These are phyloP conservation scores for Lizonia empirigonia DNA, from an alignment of 2,329 filamentous ascomycete genomes.

Conservation along the genomic window DNA sequence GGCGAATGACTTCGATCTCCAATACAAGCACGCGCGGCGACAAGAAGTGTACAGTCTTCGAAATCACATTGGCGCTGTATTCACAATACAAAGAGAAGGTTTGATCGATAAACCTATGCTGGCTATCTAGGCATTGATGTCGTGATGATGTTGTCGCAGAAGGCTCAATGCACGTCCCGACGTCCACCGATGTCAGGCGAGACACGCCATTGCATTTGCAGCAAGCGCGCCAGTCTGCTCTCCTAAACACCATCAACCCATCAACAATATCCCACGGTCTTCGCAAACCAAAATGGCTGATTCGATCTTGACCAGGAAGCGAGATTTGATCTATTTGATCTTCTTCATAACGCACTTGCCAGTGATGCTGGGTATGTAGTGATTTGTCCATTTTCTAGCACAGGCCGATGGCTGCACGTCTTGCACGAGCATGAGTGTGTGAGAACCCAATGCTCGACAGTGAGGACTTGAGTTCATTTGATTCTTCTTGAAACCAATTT, in stretches of 20 bases:
- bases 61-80: neutral
- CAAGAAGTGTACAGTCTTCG: neutral
- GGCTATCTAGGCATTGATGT: neutral
- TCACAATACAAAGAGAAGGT: neutral
- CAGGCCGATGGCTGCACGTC: no score
- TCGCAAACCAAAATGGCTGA: conserved; percentile 29
- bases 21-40: neutral
- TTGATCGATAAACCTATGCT: neutral
- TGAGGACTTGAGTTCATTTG: neutral
- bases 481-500: no score
- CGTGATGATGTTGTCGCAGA: neutral
- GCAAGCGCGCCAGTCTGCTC: neutral
- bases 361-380: conserved; percentile 61
- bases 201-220: neutral
- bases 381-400: conserved; percentile 5
- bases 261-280: neutral
- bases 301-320: conserved; percentile 48
- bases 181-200: neutral
- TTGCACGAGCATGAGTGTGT: neutral
- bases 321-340: conserved; percentile 57
- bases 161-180: conserved; percentile 1
- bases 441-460: neutral
- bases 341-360: conserved; percentile 69
- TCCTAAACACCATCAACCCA: conserved; percentile 8
- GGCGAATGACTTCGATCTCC: neutral